Evolutionary conservation across 495 filamentous ascomycete genomes (phyloP).

Genomic region (Physcia stellaris): DNA sequence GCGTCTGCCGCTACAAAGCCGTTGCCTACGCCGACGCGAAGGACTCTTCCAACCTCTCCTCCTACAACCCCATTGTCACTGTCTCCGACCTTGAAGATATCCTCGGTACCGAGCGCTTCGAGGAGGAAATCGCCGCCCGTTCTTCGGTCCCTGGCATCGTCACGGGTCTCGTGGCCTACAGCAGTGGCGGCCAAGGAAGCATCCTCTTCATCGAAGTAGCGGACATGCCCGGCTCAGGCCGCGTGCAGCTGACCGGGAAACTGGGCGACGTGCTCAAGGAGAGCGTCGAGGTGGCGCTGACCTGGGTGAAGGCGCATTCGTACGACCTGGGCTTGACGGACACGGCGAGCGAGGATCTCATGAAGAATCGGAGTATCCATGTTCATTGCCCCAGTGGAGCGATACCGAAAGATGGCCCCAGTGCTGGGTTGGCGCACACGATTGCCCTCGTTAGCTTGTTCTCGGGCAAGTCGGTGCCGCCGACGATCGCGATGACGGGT

Average conservation of each 20-base stretch:
- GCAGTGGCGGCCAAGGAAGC: constrained; percentile 79
- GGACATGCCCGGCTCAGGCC: constrained; percentile 88
- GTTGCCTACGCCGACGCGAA: constrained; percentile 86
- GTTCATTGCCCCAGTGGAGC: constrained; percentile 93
- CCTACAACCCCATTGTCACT: constrained; percentile 62
- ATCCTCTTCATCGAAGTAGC: constrained; percentile 98
- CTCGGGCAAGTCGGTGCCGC: constrained; percentile 73
- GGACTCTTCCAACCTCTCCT: constrained; percentile 52
- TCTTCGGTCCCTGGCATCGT: constrained; percentile 82
- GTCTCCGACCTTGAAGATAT: constrained; percentile 77
- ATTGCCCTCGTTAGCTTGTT: constrained; percentile 89
- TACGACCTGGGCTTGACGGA: constrained; percentile 77
- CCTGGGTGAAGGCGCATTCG: constrained; percentile 94
- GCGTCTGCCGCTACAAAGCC: constrained; percentile 88
- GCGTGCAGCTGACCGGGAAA: constrained; percentile 94
- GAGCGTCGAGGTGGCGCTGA: constrained; percentile 86
- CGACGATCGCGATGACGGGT: constrained; percentile 93
- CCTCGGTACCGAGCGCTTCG: constrained; percentile 85
- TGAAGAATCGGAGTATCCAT: constrained; percentile 88
- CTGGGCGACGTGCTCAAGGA: constrained; percentile 97
- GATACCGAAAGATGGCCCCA: constrained; percentile 85
- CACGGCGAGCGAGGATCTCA: constrained; percentile 77
- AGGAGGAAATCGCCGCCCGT: constrained; percentile 90
- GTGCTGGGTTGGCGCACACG: constrained; percentile 85
- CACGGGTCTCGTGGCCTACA: constrained; percentile 94